Evolutionary conservation across 2,329 filamentous ascomycete species (phyloP), one percentile per base, ranked within the genome.

Genomic region (Ampelomyces quisqualis): DNA sequence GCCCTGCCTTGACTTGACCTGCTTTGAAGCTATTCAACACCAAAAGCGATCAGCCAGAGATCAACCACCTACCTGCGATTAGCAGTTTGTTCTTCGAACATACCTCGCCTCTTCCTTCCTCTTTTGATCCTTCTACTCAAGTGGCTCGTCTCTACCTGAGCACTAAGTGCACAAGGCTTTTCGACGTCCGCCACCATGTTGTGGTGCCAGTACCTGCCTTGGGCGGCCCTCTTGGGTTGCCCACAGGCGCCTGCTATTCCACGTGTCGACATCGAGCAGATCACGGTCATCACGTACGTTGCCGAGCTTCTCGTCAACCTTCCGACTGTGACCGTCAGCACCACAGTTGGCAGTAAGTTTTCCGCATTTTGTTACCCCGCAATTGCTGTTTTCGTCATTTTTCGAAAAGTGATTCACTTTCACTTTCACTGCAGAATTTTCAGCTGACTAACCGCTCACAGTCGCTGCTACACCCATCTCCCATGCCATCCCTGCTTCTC

Each of bases 301-400:
- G n/a, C 8, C 3, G 10, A 29, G 15, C n/a, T 14, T 4, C 3
- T 17, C n/a, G 15, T n/a, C 22, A n/a, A n/a, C n/a, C 22, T 13
- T 11, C 32, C 18, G 2, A 4, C 21, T 15, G 5, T 17, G 10
- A 23, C 32, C 11, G 33, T 35, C 33, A 35, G 21, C 13, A 14
- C 27, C n/a, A 35, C 33, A n/a, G 21, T 35, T 7, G 33, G 33
- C 21, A 15, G 14, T 36, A 27, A 26, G 23, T 27, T n/a, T 13
- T n/a, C 15, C 22, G 11, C 8, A 15, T 5, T 13, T 2, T 33
- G 18, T 5, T 2, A 33, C 18, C 3, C 13, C 18, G 30, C 8
- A 5, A 33, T 20, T n/a, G n/a, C n/a, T n/a, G n/a, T n/a, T n/a
- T n/a, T n/a, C n/a, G n/a, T n/a, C n/a, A n/a, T n/a, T n/a, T n/a